Base-by-base conservation (phyloP, 2,329 filamentous ascomycete species). In the Dactylellina cionopaga region DNA sequence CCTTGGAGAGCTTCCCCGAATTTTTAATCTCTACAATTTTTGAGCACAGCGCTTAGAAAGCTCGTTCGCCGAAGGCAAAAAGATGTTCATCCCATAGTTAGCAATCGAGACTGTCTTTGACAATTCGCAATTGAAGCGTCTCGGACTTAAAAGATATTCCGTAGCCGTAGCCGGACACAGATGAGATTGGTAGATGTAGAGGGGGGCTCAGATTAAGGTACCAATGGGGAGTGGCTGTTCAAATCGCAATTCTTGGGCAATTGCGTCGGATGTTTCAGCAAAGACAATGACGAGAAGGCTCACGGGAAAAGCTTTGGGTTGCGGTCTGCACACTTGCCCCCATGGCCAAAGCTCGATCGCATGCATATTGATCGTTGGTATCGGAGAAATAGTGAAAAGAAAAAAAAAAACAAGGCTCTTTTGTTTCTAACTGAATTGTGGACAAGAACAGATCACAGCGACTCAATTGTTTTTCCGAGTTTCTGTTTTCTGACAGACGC, bases 231-330 rank as follows among this genome's bases (percentile, higher is more conserved):
- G 19, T 6, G 43, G 22, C 9, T 24, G 56, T 39, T 62, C 19
- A 19, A 31, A n/a, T 47, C 51, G 15, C 54, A 44, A 56, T 65
- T 56, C 47, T 41, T 64, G 31, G 59, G 24, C 31, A 58, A 66
- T 66, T 66, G 62, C 62, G 62, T 66, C 44, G 62, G 31, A 31
- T 66, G 62, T 66, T 58, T 66, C 51, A 58, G 51, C 62, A 66
- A 25, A 66, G 35, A 66, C 51, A 65, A n/a, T 19, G 22, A 19
- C 17, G 24, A n/a, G 22, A n/a, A 49, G 5, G n/a, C n/a, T n/a
- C n/a, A n/a, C n/a, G n/a, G 22, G 22, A 13, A 47, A n/a, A 11
- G 10, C 29, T 47, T 25, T 10, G 11, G 19, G 4, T 44, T 27
- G 17, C 10, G n/a, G 51, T 13, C 43, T 31, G 60, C 47, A 65